These are phyloP conservation scores for Ophiocordyceps australis DNA, from an alignment of 2,329 filamentous ascomycete genomes.

Conservation along the genomic window DNA sequence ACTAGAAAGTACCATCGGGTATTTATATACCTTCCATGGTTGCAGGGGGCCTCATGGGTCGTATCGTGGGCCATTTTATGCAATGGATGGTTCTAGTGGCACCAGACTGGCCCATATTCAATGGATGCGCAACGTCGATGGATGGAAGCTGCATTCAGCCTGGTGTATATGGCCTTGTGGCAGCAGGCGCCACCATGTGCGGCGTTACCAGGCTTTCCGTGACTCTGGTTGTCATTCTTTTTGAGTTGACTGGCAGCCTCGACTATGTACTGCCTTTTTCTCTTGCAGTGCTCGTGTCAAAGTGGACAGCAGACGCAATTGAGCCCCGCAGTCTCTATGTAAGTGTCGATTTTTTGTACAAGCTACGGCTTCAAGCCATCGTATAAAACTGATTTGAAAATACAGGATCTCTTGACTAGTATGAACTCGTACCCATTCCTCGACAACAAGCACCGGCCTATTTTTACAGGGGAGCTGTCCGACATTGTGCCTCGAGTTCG, in stretches of 20 bases:
- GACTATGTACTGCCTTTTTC: slow-evolving; percentile 95
- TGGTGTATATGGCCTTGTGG: slow-evolving; percentile 90
- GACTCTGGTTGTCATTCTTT: slow-evolving; percentile 85
- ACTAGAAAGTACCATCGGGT: slow-evolving; percentile 73
- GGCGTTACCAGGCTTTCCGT: slow-evolving; percentile 88
- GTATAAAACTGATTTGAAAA: slow-evolving; percentile 4
- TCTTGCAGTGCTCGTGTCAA: slow-evolving; percentile 78
- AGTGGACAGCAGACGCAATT: slow-evolving; percentile 93
- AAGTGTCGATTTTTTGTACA: slow-evolving; percentile 12
- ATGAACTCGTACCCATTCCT: slow-evolving; percentile 97
- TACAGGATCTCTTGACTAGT: slow-evolving; percentile 71
- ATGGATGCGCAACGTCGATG: slow-evolving; percentile 48
- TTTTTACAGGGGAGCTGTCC: slow-evolving; percentile 74
- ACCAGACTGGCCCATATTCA: slow-evolving; percentile 56
- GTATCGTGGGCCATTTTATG: slow-evolving; percentile 69
- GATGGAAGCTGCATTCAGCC: slow-evolving; percentile 81
- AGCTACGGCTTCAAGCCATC: background rate
- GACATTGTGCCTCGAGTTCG: slow-evolving; percentile 70
- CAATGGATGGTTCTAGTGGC: slow-evolving; percentile 66
- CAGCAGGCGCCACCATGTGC: slow-evolving; percentile 93
- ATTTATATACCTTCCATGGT: slow-evolving; percentile 99
- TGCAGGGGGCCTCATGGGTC: slow-evolving; percentile 79
- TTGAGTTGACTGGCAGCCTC: slow-evolving; percentile 86
- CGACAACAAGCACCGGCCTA: slow-evolving; percentile 86
- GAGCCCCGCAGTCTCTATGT: slow-evolving; percentile 89